Conservation (phyloP, 179 eudicot genomes). For the Silene noctiflora region DNA sequence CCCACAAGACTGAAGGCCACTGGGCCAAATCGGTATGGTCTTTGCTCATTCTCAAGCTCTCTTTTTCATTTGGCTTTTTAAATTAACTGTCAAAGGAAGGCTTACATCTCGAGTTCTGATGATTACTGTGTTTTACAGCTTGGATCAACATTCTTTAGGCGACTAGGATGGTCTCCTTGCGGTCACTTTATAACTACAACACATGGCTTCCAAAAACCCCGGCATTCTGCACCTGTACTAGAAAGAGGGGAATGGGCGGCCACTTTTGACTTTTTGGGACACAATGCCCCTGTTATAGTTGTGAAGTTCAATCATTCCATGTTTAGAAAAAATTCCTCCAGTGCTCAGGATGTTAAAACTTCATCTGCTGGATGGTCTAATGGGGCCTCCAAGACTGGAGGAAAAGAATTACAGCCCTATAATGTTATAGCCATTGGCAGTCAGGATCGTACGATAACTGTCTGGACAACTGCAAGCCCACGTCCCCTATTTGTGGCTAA, state of each 20-base stretch:
- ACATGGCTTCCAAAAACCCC: constrained; percentile 96
- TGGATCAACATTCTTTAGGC: constrained; percentile 96
- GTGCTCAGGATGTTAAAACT: constrained; percentile 51
- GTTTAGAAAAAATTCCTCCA: constrained; percentile 60
- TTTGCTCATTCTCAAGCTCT: constrained; percentile 5
- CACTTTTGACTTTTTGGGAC: constrained; percentile 95
- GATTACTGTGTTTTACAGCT: constrained; percentile 49
- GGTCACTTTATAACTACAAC: constrained; percentile 96
- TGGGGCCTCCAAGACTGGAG: constrained; percentile 72
- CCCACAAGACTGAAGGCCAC: constrained; percentile 95
- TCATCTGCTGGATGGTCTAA: constrained; percentile 75
- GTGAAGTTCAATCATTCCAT: constrained; percentile 94
- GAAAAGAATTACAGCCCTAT: constrained; percentile 78
- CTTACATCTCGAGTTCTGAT: constrained; percentile 18
- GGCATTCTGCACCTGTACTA: constrained; percentile 95
- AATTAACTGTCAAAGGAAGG: background rate
- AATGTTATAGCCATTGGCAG: constrained; percentile 96
- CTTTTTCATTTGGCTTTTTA: background rate
- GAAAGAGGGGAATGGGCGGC: constrained; percentile 99
- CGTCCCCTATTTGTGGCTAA: constrained; percentile 98
- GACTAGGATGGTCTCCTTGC: constrained; percentile 99
- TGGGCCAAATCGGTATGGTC: constrained; percentile 94
- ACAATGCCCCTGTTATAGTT: constrained; percentile 92
- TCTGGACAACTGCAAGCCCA: constrained; percentile 97
- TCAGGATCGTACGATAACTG: constrained; percentile 97